Percentiles rank a stretch among this genome's conserved stretches.
Conservation (phyloP, 1,139 yeast genomes). For the Taphrina betulina region DNA sequence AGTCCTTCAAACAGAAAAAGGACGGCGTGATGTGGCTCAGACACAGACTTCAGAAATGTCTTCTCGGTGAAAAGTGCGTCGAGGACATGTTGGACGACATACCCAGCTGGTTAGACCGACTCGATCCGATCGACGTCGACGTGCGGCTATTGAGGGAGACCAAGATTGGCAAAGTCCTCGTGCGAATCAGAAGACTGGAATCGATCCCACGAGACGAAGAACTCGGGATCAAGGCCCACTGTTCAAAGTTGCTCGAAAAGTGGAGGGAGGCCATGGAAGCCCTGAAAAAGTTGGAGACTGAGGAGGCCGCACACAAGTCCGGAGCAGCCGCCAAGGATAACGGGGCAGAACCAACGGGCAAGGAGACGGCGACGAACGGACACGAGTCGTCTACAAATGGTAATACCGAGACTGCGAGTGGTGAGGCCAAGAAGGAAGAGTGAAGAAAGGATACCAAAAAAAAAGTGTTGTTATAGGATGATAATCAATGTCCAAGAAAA, state of each 20-base stretch:
- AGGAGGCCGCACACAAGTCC: background rate
- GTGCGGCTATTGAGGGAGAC: slow-evolving; percentile 30
- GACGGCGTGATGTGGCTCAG: slow-evolving; percentile 30
- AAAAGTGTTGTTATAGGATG: too few relatives aligned
- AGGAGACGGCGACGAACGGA: slow-evolving; percentile 1
- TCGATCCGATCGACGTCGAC: slow-evolving; percentile 12
- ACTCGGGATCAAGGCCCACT: slow-evolving; percentile 28
- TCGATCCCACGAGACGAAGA: slow-evolving; percentile 31
- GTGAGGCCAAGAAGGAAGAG: background rate
- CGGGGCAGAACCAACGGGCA: slow-evolving; percentile 1
- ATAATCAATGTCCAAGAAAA: too few relatives aligned
- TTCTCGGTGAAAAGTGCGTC: slow-evolving; percentile 29
- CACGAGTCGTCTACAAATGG: background rate
- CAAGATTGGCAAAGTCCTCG: slow-evolving; percentile 34
- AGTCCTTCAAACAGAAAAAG: slow-evolving; percentile 18
- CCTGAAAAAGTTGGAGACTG: slow-evolving; percentile 25
- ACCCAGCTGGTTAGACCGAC: slow-evolving; percentile 23
- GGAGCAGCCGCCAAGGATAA: background rate
- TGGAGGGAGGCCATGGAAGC: slow-evolving; percentile 25
- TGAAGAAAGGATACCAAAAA: background rate
- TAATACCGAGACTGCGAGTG: background rate
- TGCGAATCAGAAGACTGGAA: slow-evolving; percentile 27
- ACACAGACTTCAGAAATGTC: slow-evolving; percentile 33
- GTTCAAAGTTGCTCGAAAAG: slow-evolving; percentile 21
- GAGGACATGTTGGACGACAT: slow-evolving; percentile 27